Conservation (phyloP, 495 filamentous ascomycete genomes). For the Neurospora sp. region DNA sequence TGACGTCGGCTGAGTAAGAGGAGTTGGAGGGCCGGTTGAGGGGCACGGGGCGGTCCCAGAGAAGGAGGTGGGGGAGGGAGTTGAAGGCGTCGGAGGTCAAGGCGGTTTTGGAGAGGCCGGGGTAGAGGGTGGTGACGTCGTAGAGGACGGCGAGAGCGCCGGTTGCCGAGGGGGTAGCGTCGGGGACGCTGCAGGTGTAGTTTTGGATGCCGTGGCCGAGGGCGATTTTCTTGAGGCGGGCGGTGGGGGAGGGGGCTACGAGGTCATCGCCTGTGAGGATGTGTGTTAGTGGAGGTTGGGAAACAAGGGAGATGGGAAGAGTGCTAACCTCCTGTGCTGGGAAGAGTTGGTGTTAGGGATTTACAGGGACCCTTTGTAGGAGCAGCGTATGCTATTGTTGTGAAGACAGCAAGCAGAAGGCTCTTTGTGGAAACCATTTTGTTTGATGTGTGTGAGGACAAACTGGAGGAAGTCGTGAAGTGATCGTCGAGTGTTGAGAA, state of each 20-base stretch:
- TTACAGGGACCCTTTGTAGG: slow-evolving; percentile 4
- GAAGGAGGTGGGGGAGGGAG: slow-evolving; percentile 20
- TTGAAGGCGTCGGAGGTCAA: slow-evolving; percentile 19
- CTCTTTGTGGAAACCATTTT: slow-evolving; percentile 21
- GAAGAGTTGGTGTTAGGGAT: slow-evolving; percentile 13
- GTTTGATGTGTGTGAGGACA: not conserved
- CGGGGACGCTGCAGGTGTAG: slow-evolving; percentile 49
- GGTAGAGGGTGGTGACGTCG: slow-evolving; percentile 44
- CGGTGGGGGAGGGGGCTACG: slow-evolving; percentile 31
- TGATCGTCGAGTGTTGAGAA: not conserved
- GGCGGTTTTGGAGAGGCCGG: slow-evolving; percentile 19
- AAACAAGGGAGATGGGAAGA: not conserved
- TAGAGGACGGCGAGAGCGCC: slow-evolving; percentile 63
- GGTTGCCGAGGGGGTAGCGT: slow-evolving; percentile 24
- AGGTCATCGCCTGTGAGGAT: slow-evolving; percentile 27
- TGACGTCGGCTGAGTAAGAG: slow-evolving; percentile 21
- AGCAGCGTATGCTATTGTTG: slow-evolving; percentile 15
- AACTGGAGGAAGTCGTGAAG: not conserved
- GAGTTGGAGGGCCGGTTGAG: slow-evolving; percentile 28
- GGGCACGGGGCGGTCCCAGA: slow-evolving; percentile 25
- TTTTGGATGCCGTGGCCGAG: slow-evolving; percentile 70
- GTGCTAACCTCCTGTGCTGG: slow-evolving; percentile 10
- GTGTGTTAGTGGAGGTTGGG: slow-evolving; percentile 5
- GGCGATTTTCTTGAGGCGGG: slow-evolving; percentile 51
- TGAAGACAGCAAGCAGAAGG: slow-evolving; percentile 16